Base-by-base conservation (phyloP, 2,329 filamentous ascomycete genomes). In the Colletotrichum gigasporum region DNA sequence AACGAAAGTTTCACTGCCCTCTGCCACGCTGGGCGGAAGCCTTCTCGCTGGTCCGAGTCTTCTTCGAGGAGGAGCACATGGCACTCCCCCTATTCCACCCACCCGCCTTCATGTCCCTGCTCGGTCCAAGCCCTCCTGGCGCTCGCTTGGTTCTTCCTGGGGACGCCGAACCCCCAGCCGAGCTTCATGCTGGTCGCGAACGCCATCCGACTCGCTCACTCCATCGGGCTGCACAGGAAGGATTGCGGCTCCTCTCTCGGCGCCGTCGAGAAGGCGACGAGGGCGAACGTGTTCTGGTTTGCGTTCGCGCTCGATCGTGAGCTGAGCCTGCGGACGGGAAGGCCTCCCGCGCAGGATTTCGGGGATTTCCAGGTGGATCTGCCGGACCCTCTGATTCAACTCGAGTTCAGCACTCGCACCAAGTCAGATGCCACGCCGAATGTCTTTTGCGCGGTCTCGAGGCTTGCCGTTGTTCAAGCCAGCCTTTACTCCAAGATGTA, bases 201-300 rank as follows among this genome's bases (percentile, higher is more conserved):
- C 8, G 52, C 52, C 16, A 45, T 55, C 11, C 24, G 44, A 14
- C 44, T 32, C 2, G 44, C 44, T 5, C 44, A 47, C 44, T 28
- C 44, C 44, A 47, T 47, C 24, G 52, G 52, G n/a, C 16, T 55
- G 6, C 39, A 55, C 39, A 55, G 41, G 37, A 41, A 55, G 30
- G 37, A 45, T 16, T 55, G 39, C 39, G 14, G 12, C 16, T 24
- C 52, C 12, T 42, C 52, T 3, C 5, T 44, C 6, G 37, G 18
- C n/a, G 11, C 22, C 2, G 7, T 24, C 5, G 39, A 55, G 8
- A 32, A 32, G 28, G 41, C 28, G 16, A 30, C 28, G 11, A 34
- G 52, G 12, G 24, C 16, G 16, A 41, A 42, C 8, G 52, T 35
- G 7, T 55, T 55, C 6, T 35, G 52, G 39, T 37, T 30, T 14